A percentile compares a stretch with the other conserved stretches of the same genome.
Conservation (phyloP, 2,329 filamentous ascomycete species). For the Stachybotrys elegans region DNA sequence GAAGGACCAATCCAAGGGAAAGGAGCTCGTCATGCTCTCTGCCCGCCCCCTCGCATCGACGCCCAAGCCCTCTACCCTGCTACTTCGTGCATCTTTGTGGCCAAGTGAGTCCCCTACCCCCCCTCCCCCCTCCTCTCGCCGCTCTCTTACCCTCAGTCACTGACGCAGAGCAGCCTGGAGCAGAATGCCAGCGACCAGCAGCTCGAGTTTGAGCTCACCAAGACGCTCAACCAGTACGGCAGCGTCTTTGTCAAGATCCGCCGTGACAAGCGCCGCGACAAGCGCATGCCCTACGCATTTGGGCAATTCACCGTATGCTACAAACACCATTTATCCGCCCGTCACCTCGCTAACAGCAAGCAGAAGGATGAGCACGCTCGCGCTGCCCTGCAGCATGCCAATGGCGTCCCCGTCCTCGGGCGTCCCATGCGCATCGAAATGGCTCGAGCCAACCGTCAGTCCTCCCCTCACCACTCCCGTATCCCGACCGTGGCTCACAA, state of each 20-base stretch:
- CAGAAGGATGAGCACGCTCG: slow-evolving; percentile 46
- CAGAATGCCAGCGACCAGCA: slow-evolving; percentile 42
- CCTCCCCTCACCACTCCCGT: slow-evolving; percentile 4
- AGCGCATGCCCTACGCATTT: slow-evolving; percentile 59
- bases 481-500: neutral
- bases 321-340: slow-evolving; percentile 8
- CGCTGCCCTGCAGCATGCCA: slow-evolving; percentile 40
- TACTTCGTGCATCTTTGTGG: slow-evolving; percentile 58
- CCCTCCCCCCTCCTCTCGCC: no score
- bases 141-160: slow-evolving; percentile 2
- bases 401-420: slow-evolving; percentile 45
- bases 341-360: slow-evolving; percentile 15
- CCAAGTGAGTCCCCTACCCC: slow-evolving; percentile 47
- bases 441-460: slow-evolving; percentile 53
- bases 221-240: slow-evolving; percentile 49
- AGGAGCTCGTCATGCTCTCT: slow-evolving; percentile 1
- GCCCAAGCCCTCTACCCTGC: slow-evolving; percentile 49
- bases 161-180: slow-evolving; percentile 38
- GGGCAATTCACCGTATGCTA: slow-evolving; percentile 58
- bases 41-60: slow-evolving; percentile 27
- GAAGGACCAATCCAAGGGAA: neutral
- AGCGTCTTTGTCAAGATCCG: slow-evolving; percentile 59
- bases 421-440: slow-evolving; percentile 56
- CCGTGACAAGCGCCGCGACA: slow-evolving; percentile 38
- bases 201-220: slow-evolving; percentile 48